Conservation (phyloP, 139 green algal species). For the Picochlorum sp. region DNA sequence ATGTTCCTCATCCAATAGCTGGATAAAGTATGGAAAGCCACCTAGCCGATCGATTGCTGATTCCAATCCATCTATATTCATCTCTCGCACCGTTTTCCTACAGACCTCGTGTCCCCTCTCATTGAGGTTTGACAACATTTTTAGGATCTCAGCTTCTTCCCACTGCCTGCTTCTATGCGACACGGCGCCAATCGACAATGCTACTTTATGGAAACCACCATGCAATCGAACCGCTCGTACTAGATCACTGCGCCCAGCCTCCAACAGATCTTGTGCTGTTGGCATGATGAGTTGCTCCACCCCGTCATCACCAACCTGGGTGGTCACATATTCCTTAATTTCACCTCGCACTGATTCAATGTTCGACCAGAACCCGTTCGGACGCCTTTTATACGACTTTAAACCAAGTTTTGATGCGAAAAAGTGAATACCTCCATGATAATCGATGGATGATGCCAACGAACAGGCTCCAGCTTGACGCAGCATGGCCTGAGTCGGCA, state of each 20-base stretch:
- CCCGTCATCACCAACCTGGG: no score
- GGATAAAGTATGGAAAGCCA: no score
- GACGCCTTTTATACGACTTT: slow-evolving; percentile 3
- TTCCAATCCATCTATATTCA: no score
- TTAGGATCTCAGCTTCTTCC: background rate
- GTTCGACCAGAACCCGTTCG: slow-evolving; percentile 27
- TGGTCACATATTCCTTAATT: slow-evolving; percentile 15
- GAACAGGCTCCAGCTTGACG: slow-evolving; percentile 19
- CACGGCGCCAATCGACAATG: slow-evolving; percentile 14
- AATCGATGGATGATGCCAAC: slow-evolving; percentile 16
- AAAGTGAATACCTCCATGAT: slow-evolving; percentile 21
- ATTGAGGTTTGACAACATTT: background rate
- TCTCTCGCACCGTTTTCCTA: no score
- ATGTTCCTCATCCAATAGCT: background rate
- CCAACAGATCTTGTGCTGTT: slow-evolving; percentile 22
- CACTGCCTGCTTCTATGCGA: background rate
- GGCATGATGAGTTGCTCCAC: background rate
- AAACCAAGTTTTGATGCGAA: slow-evolving; percentile 22
- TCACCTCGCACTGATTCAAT: slow-evolving; percentile 14
- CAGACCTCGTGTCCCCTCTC: no score
- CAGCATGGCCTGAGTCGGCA: slow-evolving; percentile 34
- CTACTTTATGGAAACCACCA: slow-evolving; percentile 25
- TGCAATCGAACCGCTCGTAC: slow-evolving; percentile 24
- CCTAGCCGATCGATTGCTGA: no score
- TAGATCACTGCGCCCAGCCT: slow-evolving; percentile 20